Conservation (phyloP, 2,329 filamentous ascomycete genomes). For the Thielaviopsis euricoi region DNA sequence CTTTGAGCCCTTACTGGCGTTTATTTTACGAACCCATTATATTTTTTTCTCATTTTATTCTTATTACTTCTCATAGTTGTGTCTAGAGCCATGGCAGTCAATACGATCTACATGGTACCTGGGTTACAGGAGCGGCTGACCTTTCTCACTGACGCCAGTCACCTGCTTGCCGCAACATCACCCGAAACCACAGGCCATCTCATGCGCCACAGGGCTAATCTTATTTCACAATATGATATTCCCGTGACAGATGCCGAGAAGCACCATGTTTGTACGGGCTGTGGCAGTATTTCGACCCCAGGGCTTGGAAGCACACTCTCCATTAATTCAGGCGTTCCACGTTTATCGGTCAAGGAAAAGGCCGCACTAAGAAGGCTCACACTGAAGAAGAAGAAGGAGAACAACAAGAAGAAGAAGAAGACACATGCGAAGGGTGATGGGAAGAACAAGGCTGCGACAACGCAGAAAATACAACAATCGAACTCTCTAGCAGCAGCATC, state of each 20-base stretch:
- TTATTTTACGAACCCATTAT: neutral
- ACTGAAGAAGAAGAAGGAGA: neutral
- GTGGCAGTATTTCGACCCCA: constrained; percentile 43
- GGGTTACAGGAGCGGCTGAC: neutral
- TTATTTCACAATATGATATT: constrained; percentile 31
- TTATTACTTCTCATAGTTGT: neutral
- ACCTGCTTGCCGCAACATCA: constrained; percentile 34
- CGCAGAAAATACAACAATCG: constrained; percentile 6
- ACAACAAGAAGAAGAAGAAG: neutral
- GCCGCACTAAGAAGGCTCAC: neutral
- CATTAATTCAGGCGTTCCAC: neutral
- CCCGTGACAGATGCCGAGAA: constrained; percentile 29
- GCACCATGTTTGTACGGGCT: constrained; percentile 39
- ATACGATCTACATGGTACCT: neutral
- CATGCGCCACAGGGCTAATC: constrained; percentile 33
- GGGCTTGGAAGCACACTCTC: constrained; percentile 25
- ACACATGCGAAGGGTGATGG: neutral
- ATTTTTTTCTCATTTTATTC: neutral
- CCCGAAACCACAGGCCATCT: constrained; percentile 43
- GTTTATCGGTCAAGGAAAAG: neutral
- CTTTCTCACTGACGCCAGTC: constrained; percentile 38
- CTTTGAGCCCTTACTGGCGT: too few relatives aligned
- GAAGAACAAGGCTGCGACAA: neutral
- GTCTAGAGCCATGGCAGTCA: neutral
- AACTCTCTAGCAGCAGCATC: constrained; percentile 10